A percentile compares a stretch with the other conserved stretches of the same genome.
phyloP scores from a whole-genome alignment of 192 early-diverging fungal genomes.

The Coemansia sp. region DNA sequence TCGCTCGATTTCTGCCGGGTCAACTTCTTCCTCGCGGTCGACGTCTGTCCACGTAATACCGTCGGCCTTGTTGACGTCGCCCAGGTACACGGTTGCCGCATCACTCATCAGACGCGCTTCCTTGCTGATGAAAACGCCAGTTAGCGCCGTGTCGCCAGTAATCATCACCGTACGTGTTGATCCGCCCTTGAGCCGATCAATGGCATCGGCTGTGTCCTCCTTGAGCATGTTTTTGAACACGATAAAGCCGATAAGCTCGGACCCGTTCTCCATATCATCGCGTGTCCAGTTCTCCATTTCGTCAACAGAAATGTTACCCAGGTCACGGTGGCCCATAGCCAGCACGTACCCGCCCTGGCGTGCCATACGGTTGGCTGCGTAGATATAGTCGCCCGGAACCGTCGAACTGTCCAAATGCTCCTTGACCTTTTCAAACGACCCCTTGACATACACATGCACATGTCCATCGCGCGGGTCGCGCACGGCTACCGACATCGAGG shows the following conservation, averaged over 20 bases:
- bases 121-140: conserved; percentile 70
- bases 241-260: conserved; percentile 60
- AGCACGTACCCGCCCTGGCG: conserved; percentile 80
- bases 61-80: conserved; percentile 61
- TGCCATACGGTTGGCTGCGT: conserved; percentile 60
- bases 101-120: conserved; percentile 64
- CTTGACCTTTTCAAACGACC: conserved; percentile 74
- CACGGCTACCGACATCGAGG: conserved; percentile 72
- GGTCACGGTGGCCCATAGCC: conserved; percentile 64
- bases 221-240: conserved; percentile 80
- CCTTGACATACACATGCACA: conserved; percentile 71
- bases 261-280: conserved; percentile 62
- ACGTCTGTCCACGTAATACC: conserved; percentile 63
- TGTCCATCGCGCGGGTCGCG: conserved; percentile 57
- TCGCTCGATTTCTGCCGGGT: conserved; percentile 56
- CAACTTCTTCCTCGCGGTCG: conserved; percentile 51
- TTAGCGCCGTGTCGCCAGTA: conserved; percentile 77
- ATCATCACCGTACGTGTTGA: conserved; percentile 77
- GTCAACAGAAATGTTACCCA: conserved; percentile 54
- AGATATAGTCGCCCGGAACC: conserved; percentile 60
- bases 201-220: conserved; percentile 65
- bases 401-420: conserved; percentile 48
- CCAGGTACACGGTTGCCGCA: conserved; percentile 58
- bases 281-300: conserved; percentile 57
- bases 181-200: conserved; percentile 65